Evolutionary conservation across 768 basidiomycete genomes (phyloP).

Genomic region (Heimioporus sp.): DNA sequence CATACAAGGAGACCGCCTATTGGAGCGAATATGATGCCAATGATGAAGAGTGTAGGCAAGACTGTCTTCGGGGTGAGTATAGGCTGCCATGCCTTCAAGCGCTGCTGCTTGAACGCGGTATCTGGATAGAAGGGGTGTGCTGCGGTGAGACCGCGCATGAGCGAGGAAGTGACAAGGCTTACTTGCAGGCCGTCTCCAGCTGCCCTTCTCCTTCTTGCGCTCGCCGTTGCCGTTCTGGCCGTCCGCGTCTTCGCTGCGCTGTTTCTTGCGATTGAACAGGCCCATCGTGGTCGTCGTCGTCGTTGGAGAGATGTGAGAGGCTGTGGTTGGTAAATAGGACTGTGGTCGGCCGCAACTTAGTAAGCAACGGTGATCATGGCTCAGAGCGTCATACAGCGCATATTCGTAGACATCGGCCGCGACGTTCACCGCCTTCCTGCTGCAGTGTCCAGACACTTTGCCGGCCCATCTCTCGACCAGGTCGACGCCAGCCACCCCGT

Average conservation of each 20-base stretch:
- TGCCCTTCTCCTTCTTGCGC: conserved; percentile 79
- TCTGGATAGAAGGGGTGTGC: conserved; percentile 44
- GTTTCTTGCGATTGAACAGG: conserved; percentile 56
- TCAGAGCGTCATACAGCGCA: conserved; percentile 40
- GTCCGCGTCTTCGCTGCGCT: conserved; percentile 29
- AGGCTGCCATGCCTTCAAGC: conserved; percentile 99
- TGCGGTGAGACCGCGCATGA: conserved; percentile 14
- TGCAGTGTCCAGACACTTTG: conserved; percentile 47
- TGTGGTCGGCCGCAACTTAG: conserved; percentile 6
- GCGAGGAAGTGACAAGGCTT: conserved; percentile 28
- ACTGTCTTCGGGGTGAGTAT: conserved; percentile 98
- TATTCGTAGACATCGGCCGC: conserved; percentile 37
- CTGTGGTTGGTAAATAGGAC: background rate
- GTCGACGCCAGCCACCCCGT: conserved; percentile 14
- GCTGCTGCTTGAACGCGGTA: conserved; percentile 99
- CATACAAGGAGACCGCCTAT: conserved; percentile 94
- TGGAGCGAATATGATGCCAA: conserved; percentile 93
- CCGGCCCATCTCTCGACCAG: conserved; percentile 18
- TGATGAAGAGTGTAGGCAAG: conserved; percentile 91
- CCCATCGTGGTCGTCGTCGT: conserved; percentile 40
- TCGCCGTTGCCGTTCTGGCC: conserved; percentile 48
- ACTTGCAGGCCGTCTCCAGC: conserved; percentile 83
- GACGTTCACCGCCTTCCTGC: conserved; percentile 33
- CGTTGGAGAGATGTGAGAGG: background rate
- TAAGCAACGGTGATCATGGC: conserved; percentile 4